Evolutionary conservation across 129 eudicot genomes (phyloP), one percentile per base, ranked within the genome.

Genomic region (Arctium lappa): DNA sequence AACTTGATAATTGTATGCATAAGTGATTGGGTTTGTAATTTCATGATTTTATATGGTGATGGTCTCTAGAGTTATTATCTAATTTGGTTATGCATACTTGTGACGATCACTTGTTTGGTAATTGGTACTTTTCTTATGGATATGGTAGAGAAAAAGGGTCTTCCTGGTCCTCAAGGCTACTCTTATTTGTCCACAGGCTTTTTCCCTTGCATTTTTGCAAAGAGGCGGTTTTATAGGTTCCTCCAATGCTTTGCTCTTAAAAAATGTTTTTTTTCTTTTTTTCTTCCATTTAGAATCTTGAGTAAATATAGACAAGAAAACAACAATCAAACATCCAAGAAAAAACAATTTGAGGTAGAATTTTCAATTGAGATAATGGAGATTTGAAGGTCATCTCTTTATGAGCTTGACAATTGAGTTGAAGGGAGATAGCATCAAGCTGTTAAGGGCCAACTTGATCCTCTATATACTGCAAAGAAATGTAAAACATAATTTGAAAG

Each of bases 1-100:
- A 76, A 62, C 40, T 29, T 50, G 76, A n/a, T 80, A 32, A 71
- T 48, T 80, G 77, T 71, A 70, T 75, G 39, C 30, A 30, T 53
- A 75, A 75, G 36, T 42, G 36, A 10, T 74, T 48, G 8, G 31
- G 15, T 75, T 75, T 30, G 12, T 39, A 18, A 50, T 38, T 2
- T 38, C 27, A 72, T 83, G n/a, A 37, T 77, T 66, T 44, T 69
- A n/a, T 16, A 27, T 33, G 69, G 65, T 34, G 18, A 22, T 44
- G 5, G 75, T 74, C 36, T 12, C 11, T 82, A 76, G 79, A 50
- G 13, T 32, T 48, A 32, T 60, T 0, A 30, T 76, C 73, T 62
- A 78, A 62, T 63, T 22, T 37, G 7, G 81, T n/a, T 56, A 16
- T 56, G 66, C 66, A 56, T 56, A 56, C 53, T 76, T 75, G 65